Conservation (phyloP, 192 early-diverging fungal species). For the Obelidium mucronatum region DNA sequence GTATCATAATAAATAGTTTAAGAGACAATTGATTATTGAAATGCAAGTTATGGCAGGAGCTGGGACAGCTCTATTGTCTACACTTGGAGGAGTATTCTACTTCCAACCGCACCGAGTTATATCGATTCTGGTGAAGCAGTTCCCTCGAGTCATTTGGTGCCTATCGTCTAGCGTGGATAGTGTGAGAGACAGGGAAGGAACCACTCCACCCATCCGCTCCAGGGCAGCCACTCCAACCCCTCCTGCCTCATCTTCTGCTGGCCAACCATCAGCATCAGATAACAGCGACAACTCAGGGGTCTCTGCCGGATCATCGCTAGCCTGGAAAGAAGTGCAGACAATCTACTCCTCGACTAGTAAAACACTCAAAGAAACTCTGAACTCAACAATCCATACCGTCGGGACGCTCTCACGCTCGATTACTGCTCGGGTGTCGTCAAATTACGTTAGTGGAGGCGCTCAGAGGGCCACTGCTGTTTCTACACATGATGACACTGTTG, state of each 20-base stretch:
- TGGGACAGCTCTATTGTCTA: neutral
- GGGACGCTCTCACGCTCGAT: neutral
- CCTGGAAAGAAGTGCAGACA: constrained; percentile 5
- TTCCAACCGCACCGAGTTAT: constrained; percentile 38
- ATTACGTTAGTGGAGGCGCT: no score
- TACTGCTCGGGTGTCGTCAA: neutral
- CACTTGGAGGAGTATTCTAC: constrained; percentile 33
- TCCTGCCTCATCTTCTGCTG: neutral
- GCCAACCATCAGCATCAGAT: neutral
- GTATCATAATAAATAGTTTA: no score
- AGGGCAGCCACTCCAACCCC: neutral
- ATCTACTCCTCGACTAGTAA: neutral
- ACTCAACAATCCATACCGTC: neutral
- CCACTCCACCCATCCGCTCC: neutral
- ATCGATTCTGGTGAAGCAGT: constrained; percentile 19
- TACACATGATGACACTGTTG: neutral
- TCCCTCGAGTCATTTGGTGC: constrained; percentile 36
- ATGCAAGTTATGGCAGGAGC: neutral
- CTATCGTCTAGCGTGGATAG: constrained; percentile 1
- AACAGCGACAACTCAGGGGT: neutral
- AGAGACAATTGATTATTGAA: no score
- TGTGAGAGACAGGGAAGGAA: neutral
- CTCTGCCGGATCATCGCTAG: neutral
- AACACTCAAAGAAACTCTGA: no score
- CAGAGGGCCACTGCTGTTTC: no score